Conservation (phyloP, 2,329 filamentous ascomycete species). For the Simplicillium aogashimaense region DNA sequence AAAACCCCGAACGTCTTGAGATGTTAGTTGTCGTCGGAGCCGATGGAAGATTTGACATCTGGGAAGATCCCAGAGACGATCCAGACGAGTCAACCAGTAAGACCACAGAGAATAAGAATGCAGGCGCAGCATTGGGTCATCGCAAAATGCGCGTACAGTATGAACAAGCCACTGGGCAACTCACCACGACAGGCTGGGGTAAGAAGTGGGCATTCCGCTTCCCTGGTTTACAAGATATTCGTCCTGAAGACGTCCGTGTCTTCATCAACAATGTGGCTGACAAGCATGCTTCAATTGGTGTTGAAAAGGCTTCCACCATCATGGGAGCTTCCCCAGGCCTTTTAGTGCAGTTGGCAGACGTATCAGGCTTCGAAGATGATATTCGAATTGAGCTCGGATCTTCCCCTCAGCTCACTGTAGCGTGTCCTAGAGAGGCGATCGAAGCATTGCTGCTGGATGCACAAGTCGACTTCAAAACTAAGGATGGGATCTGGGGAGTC, state of each 20-base stretch:
- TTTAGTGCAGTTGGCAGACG: slow-evolving; percentile 6
- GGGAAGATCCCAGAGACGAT: slow-evolving; percentile 26
- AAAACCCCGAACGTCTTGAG: slow-evolving; percentile 30
- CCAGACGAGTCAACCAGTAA: too few species aligned
- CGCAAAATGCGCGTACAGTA: slow-evolving; percentile 3
- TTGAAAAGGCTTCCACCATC: slow-evolving; percentile 4
- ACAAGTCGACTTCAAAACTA: slow-evolving; percentile 8
- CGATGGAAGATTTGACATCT: slow-evolving; percentile 33
- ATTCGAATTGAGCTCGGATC: slow-evolving; percentile 7
- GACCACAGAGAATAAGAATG: slow-evolving; percentile 12
- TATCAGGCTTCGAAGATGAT: slow-evolving; percentile 7
- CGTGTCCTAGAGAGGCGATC: too few species aligned
- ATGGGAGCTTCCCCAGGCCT: slow-evolving; percentile 5
- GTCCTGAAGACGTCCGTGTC: background rate
- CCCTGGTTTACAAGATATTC: slow-evolving; percentile 3
- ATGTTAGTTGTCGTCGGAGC: slow-evolving; percentile 29
- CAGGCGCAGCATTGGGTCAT: background rate
- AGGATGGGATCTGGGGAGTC: slow-evolving; percentile 9
- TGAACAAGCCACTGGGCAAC: slow-evolving; percentile 5
- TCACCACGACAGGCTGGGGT: slow-evolving; percentile 4
- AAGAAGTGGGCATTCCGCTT: slow-evolving; percentile 4
- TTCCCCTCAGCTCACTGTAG: slow-evolving; percentile 1
- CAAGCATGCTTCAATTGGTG: background rate
- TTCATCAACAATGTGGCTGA: background rate
- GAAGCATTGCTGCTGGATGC: slow-evolving; percentile 6